Evolutionary conservation across 345 rosid species (phyloP).

Genomic region (Microthlaspi erraticum): DNA sequence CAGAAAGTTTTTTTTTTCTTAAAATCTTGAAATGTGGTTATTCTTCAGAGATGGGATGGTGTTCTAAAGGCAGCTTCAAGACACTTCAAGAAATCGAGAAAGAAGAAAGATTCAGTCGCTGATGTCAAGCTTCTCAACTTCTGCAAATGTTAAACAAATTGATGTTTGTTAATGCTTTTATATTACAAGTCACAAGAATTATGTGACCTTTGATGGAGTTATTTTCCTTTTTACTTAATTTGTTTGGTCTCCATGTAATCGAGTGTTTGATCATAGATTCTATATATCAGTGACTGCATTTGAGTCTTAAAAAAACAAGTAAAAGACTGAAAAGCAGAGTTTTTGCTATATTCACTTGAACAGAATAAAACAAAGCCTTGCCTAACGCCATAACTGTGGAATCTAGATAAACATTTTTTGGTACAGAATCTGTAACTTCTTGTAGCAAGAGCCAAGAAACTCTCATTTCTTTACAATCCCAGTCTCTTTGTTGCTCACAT

Average conservation of each 20-base stretch:
- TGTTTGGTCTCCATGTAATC: background rate
- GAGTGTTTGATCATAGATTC: conserved; percentile 10
- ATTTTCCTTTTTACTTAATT: too few species aligned
- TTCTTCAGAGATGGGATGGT: conserved; percentile 70
- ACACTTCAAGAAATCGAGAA: conserved; percentile 78
- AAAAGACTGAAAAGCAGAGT: conserved; percentile 12
- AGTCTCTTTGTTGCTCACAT: conserved; percentile 28
- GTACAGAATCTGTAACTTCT: conserved; percentile 5
- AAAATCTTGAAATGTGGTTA: background rate
- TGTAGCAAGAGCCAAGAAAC: background rate
- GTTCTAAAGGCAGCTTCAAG: conserved; percentile 73
- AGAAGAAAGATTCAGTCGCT: conserved; percentile 50
- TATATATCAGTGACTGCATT: background rate
- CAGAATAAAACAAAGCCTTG: conserved; percentile 14
- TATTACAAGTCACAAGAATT: too few species aligned
- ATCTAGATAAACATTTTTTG: background rate
- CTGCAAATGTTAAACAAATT: conserved; percentile 30
- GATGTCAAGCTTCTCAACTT: conserved; percentile 56
- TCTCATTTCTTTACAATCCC: conserved; percentile 34
- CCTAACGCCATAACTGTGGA: conserved; percentile 16
- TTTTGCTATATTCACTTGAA: conserved; percentile 1
- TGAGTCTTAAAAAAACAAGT: conserved; percentile 1
- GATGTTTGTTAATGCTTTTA: too few species aligned
- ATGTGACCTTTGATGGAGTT: too few species aligned
- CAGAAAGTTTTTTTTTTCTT: background rate